Base-by-base conservation (phyloP, 73 alveolate genomes). In the Breviolum minutum region DNA sequence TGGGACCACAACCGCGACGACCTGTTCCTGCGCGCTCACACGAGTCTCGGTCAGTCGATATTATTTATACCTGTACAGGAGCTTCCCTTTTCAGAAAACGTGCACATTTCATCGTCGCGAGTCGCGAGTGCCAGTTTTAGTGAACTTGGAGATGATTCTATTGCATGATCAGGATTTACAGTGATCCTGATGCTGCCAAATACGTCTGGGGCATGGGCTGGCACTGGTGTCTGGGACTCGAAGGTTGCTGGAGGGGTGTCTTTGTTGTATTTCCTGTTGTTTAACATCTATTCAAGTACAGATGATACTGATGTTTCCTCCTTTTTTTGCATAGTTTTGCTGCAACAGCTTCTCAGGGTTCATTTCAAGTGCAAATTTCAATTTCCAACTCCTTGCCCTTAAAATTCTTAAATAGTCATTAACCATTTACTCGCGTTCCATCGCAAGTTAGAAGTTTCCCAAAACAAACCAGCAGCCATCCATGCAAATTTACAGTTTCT, bases 1-100 rank as follows among this genome's bases (percentile, higher is more conserved):
- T 94, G 99, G 99, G 99, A 94, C 48, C 99, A 94, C 99, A 94
- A 94, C 86, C 79, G 99, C 40, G 99, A 94, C 22, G 94, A 66
- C n/a, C 63, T 94, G 76, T 32, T 94, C 85, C 92, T 63, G 74
- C 84, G 99, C 6, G 99, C 99, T 40, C 94, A 86, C 81, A 86
- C 94, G 80, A 19, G 30, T 20, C 76, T 17, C 20, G 63, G 27
- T 6, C 77, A 1, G 24, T 17, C 77, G 54, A 40, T 40, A 40
- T 40, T 40, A 0, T 40, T 40, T 0, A 40, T 40, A 40, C 54
- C 54, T 40, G 3, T 40, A 40, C 0, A 40, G n/a, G n/a, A 40
- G 54, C 54, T 40, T 40, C 54, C 54, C 54, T 40, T 40, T 40
- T 40, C 54, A 40, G 54, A 40, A 40, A 40, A 40, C 54, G 54